Conservation (phyloP, 768 basidiomycete species). For the Mycena alexandri region DNA sequence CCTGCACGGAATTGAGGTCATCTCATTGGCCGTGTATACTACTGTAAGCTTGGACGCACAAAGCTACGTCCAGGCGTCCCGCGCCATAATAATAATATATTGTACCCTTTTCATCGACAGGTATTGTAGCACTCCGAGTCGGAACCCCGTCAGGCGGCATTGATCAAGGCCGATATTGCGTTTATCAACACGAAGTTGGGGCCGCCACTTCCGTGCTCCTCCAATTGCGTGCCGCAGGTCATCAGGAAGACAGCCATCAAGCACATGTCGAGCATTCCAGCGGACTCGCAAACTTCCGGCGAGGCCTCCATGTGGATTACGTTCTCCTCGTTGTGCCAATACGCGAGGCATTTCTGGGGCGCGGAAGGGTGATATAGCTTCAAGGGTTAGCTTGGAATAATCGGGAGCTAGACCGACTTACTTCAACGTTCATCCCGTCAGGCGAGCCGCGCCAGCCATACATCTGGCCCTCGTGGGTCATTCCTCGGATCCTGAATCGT, state of each 20-base stretch:
- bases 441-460: conserved; percentile 14
- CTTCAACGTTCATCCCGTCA: conserved; percentile 11
- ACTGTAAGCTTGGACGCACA: not conserved
- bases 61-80: not conserved
- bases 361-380: conserved; percentile 20
- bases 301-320: conserved; percentile 21
- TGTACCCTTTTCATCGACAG: not conserved
- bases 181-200: conserved; percentile 2
- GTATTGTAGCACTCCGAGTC: no score
- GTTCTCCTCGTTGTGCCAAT: conserved; percentile 27
- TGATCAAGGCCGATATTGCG: conserved; percentile 24
- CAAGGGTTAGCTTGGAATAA: not conserved
- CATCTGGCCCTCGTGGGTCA: conserved; percentile 9
- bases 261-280: conserved; percentile 28
- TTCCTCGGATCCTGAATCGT: conserved; percentile 20
- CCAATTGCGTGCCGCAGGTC: conserved; percentile 27
- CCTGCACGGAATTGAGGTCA: not conserved
- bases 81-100: conserved; percentile 15
- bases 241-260: conserved; percentile 31
- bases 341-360: conserved; percentile 19
- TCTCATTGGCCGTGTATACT: no score
- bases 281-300: conserved; percentile 15
- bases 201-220: conserved; percentile 10
- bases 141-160: conserved; percentile 9
- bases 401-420: not conserved